Evolutionary conservation across 257 asterid species (phyloP).

Genomic region (Pogostemon cablin): DNA sequence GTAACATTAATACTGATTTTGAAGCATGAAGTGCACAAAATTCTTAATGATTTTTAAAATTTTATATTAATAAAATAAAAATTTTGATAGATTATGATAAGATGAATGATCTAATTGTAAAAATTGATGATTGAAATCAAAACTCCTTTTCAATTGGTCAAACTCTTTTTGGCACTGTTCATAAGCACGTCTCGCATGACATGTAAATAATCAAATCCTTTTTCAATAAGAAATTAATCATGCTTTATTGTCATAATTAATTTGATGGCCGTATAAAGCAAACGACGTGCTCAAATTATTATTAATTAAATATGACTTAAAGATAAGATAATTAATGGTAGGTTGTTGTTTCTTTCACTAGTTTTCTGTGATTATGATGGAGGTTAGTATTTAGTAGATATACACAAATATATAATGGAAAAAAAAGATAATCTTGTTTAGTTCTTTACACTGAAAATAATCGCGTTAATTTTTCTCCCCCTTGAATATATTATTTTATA

Average conservation of each 20-base stretch:
- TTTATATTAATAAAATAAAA: no score
- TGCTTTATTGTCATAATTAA: slow-evolving; percentile 26
- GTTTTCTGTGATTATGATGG: slow-evolving; percentile 26
- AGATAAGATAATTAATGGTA: slow-evolving; percentile 15
- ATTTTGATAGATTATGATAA: not conserved
- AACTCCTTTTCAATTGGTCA: slow-evolving; percentile 39
- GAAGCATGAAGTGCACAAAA: no score
- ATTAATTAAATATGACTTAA: not conserved
- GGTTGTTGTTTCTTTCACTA: slow-evolving; percentile 1
- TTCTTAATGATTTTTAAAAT: no score
- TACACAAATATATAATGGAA: slow-evolving; percentile 5
- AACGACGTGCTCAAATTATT: slow-evolving; percentile 25
- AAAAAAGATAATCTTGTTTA: not conserved
- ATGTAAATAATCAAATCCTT: slow-evolving; percentile 25
- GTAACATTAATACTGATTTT: no score
- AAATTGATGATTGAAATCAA: slow-evolving; percentile 29
- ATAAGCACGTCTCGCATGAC: slow-evolving; percentile 35
- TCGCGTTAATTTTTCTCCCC: no score
- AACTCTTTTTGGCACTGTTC: slow-evolving; percentile 38
- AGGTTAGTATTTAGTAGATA: slow-evolving; percentile 31
- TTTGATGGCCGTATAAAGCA: slow-evolving; percentile 34
- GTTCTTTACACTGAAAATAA: no score
- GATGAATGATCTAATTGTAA: no score
- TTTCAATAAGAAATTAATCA: slow-evolving; percentile 22
- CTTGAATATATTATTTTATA: no score